Conservation (phyloP, 805 yeast species). For the Monosporozyma siamensis region DNA sequence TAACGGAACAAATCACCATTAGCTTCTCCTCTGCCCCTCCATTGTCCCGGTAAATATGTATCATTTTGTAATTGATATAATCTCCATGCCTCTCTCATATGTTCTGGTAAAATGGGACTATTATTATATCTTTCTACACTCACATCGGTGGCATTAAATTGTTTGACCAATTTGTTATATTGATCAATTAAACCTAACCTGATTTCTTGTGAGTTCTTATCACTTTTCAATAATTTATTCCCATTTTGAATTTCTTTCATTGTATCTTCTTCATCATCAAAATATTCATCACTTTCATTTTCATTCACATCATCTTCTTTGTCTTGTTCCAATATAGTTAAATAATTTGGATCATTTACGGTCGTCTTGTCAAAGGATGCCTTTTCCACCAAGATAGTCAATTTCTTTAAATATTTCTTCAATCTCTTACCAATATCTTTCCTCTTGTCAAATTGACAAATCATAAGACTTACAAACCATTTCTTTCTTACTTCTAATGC, state of each 20-base stretch:
- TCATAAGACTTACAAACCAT: slow-evolving; percentile 37
- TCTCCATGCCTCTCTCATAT: slow-evolving; percentile 84
- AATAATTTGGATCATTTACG: slow-evolving; percentile 6
- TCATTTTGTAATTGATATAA: slow-evolving; percentile 59
- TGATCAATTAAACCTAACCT: slow-evolving; percentile 24
- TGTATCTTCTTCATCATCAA: slow-evolving; percentile 26
- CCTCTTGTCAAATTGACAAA: slow-evolving; percentile 33
- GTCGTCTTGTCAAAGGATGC: slow-evolving; percentile 8
- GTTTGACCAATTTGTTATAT: slow-evolving; percentile 24
- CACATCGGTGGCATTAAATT: slow-evolving; percentile 25
- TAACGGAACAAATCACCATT: slow-evolving; percentile 64
- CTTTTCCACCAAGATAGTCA: slow-evolving; percentile 28
- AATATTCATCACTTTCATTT: slow-evolving; percentile 22
- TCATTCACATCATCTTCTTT: slow-evolving; percentile 23
- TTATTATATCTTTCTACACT: slow-evolving; percentile 31
- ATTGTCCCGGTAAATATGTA: slow-evolving; percentile 50
- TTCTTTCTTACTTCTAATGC: slow-evolving; percentile 64
- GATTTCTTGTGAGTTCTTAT: slow-evolving; percentile 20
- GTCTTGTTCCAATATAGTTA: slow-evolving; percentile 5
- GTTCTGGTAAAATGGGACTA: slow-evolving; percentile 71
- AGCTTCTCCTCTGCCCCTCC: slow-evolving; percentile 65
- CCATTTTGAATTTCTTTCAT: slow-evolving; percentile 14
- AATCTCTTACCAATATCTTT: slow-evolving; percentile 31
- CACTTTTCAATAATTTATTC: slow-evolving; percentile 20
- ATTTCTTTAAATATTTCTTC: slow-evolving; percentile 31